Percentiles rank a stretch among this genome's conserved stretches.
Evolutionary conservation across 768 basidiomycete species (phyloP).

Genomic region (Hygrophoropsis aurantiaca): DNA sequence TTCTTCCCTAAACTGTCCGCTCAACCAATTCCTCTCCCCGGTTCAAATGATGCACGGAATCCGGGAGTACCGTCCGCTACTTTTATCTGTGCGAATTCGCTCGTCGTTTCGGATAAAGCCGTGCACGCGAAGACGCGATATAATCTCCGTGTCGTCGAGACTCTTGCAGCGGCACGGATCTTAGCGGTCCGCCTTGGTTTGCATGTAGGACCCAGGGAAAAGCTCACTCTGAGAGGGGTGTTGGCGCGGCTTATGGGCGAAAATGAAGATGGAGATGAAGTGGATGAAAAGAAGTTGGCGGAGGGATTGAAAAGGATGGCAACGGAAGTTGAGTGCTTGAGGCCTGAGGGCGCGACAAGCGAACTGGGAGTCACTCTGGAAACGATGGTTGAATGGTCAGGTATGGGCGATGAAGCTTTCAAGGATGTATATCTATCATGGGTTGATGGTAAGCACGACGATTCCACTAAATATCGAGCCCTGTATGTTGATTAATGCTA

Average conservation of each 20-base stretch:
- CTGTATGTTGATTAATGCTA: background rate
- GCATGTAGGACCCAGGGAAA: slow-evolving; percentile 35
- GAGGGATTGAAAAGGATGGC: slow-evolving; percentile 47
- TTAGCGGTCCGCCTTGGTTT: slow-evolving; percentile 62
- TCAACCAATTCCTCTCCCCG: slow-evolving; percentile 62
- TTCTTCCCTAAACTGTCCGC: slow-evolving; percentile 78
- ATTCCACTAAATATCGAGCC: background rate
- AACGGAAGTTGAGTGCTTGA: slow-evolving; percentile 51
- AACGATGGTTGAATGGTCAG: slow-evolving; percentile 70
- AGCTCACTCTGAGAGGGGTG: slow-evolving; percentile 67
- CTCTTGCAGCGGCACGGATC: slow-evolving; percentile 74
- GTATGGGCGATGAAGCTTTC: slow-evolving; percentile 55
- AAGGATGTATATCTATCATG: slow-evolving; percentile 70
- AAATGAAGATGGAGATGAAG: slow-evolving; percentile 35
- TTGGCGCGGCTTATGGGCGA: slow-evolving; percentile 57
- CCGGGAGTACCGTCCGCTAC: slow-evolving; percentile 24
- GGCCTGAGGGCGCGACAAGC: slow-evolving; percentile 37
- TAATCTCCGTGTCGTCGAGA: slow-evolving; percentile 92
- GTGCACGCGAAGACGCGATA: slow-evolving; percentile 75
- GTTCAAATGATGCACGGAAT: slow-evolving; percentile 17
- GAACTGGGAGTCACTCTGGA: slow-evolving; percentile 68
- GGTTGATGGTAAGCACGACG: slow-evolving; percentile 62
- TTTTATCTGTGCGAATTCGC: slow-evolving; percentile 45
- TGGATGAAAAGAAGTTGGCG: slow-evolving; percentile 45
- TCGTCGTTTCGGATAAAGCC: slow-evolving; percentile 79